Evolutionary conservation across 495 filamentous ascomycete species (phyloP), one percentile per base, ranked within the genome.

Genomic region (Talaromyces stipitatus): DNA sequence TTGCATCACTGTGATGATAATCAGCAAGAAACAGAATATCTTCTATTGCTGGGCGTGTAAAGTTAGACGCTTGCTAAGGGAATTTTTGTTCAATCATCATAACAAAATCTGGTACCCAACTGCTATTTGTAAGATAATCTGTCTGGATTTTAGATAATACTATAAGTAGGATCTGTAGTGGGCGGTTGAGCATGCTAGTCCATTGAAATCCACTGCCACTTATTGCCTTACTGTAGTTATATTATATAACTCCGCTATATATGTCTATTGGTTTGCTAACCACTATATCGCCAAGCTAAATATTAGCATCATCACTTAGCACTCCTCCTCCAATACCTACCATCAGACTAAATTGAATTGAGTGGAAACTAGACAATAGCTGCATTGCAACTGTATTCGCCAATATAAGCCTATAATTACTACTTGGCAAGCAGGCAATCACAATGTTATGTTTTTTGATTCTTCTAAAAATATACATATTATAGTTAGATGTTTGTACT

Each of bases 231-330:
- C 58, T 56, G 23, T 56, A 45, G 36, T 61, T 55, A 16, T 59
- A 61, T 46, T 53, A 28, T 45, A 43, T 26, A 0, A 74, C 70
- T 18, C 71, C 68, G 11, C 60, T 59, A 54, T 53, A 52, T 1
- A 14, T 59, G 4, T 36, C 56, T n/a, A 12, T 53, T 0, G 68
- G 64, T 9, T 66, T 56, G 56, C 71, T 66, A 23, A 78, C 66
- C 3, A 76, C 72, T 1, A 77, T 60, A 59, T 75, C 72, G 20
- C 74, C 73, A 7, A 76, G 62, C n/a, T 62, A 61, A 24, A 71
- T 59, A 50, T 74, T 65, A 11, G 53, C 29, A 8, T 22, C 56
- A 26, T 18, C 65, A 45, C 56, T 61, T 4, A 64, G 62, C 10
- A 64, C 68, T 41, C 65, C 65, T 38, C 63, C 68, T 10, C 65